These are phyloP conservation scores for Esteya vermicola DNA, from an alignment of 2,329 filamentous ascomycete species.

Conservation along the genomic window DNA sequence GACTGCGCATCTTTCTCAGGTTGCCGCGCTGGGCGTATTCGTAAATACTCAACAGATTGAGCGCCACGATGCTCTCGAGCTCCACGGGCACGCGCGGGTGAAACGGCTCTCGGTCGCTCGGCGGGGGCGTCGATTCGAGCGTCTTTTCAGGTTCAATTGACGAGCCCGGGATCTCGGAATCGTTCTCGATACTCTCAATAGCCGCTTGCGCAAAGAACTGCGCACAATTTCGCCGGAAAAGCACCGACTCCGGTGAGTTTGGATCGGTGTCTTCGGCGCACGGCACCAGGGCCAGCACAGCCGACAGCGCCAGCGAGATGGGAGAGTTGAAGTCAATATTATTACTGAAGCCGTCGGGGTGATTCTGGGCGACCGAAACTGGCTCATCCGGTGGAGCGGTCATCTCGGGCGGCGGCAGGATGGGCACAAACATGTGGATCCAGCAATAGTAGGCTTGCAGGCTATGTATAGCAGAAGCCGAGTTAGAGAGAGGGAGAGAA, in stretches of 20 bases:
- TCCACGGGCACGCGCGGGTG: slow-evolving; percentile 29
- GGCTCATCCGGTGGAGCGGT: slow-evolving; percentile 18
- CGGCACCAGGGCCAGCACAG: slow-evolving; percentile 32
- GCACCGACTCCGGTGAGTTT: slow-evolving; percentile 22
- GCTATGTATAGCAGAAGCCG: slow-evolving; percentile 3
- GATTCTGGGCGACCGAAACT: slow-evolving; percentile 19
- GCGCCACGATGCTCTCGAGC: slow-evolving; percentile 31
- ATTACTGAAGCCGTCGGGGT: slow-evolving; percentile 19
- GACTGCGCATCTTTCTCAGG: slow-evolving; percentile 34
- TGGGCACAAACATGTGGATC: slow-evolving; percentile 35
- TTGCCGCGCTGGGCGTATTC: slow-evolving; percentile 39
- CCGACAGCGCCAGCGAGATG: slow-evolving; percentile 30
- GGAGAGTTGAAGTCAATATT: slow-evolving; percentile 26
- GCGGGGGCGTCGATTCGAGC: slow-evolving; percentile 16
- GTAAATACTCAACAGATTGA: slow-evolving; percentile 33
- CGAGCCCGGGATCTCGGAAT: slow-evolving; percentile 31
- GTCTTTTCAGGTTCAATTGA: slow-evolving; percentile 28
- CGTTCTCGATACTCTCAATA: slow-evolving; percentile 32
- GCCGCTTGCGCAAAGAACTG: slow-evolving; percentile 33
- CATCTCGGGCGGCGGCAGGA: slow-evolving; percentile 27
- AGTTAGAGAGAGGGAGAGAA: not conserved
- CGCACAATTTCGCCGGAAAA: slow-evolving; percentile 30
- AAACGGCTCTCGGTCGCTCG: slow-evolving; percentile 22
- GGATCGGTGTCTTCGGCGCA: slow-evolving; percentile 24
- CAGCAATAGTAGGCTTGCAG: slow-evolving; percentile 37